A percentile compares a stretch with the other conserved stretches of the same genome.
Conservation (phyloP, 2,329 filamentous ascomycete species). For the Rutstroemia sp. region DNA sequence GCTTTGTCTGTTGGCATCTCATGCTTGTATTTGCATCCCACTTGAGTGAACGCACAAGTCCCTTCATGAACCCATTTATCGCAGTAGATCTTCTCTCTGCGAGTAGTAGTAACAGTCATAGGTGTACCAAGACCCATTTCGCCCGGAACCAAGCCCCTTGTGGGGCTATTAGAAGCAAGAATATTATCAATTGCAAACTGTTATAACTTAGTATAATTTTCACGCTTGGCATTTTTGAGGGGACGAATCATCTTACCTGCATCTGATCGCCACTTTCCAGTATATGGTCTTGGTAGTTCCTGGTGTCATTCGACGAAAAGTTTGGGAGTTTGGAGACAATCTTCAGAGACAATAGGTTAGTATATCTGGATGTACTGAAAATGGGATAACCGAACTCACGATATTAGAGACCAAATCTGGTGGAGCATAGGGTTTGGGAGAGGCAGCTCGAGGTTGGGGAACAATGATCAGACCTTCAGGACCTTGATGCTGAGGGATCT, state of each 20-base stretch:
- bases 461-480: constrained; percentile 27
- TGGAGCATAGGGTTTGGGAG: constrained; percentile 12
- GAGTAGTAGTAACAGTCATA: neutral
- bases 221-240: neutral
- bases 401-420: constrained; percentile 16
- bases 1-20: too few relatives aligned
- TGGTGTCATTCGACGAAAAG: neutral
- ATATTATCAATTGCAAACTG: constrained; percentile 7
- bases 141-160: neutral
- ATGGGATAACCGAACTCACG: constrained; percentile 11
- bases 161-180: neutral
- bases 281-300: neutral
- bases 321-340: neutral
- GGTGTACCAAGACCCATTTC: neutral
- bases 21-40: too few relatives aligned
- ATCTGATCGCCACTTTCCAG: neutral
- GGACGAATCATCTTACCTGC: neutral
- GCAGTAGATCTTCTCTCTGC: too few relatives aligned
- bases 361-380: neutral
- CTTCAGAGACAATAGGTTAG: neutral
- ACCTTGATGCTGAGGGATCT: constrained; percentile 29
- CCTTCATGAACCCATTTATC: too few relatives aligned
- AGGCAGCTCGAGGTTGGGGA: constrained; percentile 16
- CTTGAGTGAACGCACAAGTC: too few relatives aligned
- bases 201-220: neutral